Percentiles rank a stretch among this genome's conserved stretches.
phyloP scores from a whole-genome alignment of 2,329 filamentous ascomycete species.

The Nemania abortiva region DNA sequence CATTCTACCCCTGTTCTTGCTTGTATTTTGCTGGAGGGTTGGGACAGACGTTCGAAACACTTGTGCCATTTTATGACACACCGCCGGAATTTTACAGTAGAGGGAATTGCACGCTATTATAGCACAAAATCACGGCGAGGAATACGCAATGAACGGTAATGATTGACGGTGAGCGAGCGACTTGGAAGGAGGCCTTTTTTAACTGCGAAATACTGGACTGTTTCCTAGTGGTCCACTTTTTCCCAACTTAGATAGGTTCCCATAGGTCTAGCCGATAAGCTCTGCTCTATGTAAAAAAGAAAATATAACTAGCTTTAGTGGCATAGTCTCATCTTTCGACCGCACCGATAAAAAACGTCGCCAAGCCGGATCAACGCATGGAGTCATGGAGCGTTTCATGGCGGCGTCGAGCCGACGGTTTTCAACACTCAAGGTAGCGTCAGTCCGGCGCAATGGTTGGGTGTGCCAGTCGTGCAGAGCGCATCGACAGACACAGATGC shows the following conservation, averaged over 20 bases:
- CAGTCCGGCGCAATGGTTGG: slow-evolving; percentile 43
- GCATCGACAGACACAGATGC: slow-evolving; percentile 38
- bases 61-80: background rate
- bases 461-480: slow-evolving; percentile 46
- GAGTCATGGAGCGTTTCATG: slow-evolving; percentile 43
- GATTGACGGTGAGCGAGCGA: too few relatives aligned
- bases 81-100: background rate
- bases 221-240: too few relatives aligned
- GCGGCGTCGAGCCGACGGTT: slow-evolving; percentile 39
- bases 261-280: too few relatives aligned
- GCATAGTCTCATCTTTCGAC: too few relatives aligned
- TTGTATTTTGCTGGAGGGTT: slow-evolving; percentile 28
- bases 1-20: slow-evolving; percentile 17
- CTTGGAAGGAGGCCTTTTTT: too few relatives aligned
- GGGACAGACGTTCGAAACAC: slow-evolving; percentile 9
- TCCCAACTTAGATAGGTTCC: too few relatives aligned
- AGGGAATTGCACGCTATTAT: background rate
- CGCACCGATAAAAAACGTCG: background rate
- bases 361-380: background rate
- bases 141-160: slow-evolving; percentile 15
- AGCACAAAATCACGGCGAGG: background rate
- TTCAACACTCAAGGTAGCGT: slow-evolving; percentile 29
- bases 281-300: background rate
- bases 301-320: background rate
- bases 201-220: too few relatives aligned